phyloP scores from a whole-genome alignment of 2,329 filamentous ascomycete genomes.

The Calonectria ilicicola region DNA sequence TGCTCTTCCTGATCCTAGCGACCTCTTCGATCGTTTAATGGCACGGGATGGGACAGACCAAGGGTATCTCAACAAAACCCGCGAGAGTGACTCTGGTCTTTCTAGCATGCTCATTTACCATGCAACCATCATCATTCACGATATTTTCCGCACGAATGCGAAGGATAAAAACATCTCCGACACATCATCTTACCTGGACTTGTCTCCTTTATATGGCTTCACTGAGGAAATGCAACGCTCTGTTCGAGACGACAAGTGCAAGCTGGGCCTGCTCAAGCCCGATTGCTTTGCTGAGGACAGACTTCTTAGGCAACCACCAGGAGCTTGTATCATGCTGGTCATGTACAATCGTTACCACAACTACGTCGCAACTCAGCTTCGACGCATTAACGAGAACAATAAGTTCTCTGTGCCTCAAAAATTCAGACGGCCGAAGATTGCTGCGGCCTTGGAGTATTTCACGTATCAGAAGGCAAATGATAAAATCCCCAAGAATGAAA shows the following conservation, averaged over 20 bases:
- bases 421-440: constrained; percentile 6
- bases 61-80: background rate
- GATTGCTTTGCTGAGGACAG: constrained; percentile 76
- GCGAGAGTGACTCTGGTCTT: constrained; percentile 55
- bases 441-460: background rate
- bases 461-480: background rate
- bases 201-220: constrained; percentile 58
- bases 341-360: constrained; percentile 87
- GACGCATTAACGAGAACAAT: constrained; percentile 55
- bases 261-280: constrained; percentile 56
- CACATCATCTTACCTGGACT: constrained; percentile 60
- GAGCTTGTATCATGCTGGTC: constrained; percentile 75
- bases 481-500: background rate
- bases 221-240: constrained; percentile 47
- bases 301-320: constrained; percentile 73
- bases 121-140: constrained; percentile 65
- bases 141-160: constrained; percentile 56
- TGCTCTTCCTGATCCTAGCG: constrained; percentile 43
- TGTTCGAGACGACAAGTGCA: constrained; percentile 47
- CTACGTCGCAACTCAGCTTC: constrained; percentile 78
- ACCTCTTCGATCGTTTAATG: constrained; percentile 49
- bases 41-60: constrained; percentile 31
- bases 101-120: constrained; percentile 61
- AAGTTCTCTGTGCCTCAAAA: constrained; percentile 46
- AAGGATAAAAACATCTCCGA: constrained; percentile 44